A percentile compares a stretch with the other conserved stretches of the same genome.
phyloP scores from a whole-genome alignment of 441 rosid genomes.

The Capsella rubella region DNA sequence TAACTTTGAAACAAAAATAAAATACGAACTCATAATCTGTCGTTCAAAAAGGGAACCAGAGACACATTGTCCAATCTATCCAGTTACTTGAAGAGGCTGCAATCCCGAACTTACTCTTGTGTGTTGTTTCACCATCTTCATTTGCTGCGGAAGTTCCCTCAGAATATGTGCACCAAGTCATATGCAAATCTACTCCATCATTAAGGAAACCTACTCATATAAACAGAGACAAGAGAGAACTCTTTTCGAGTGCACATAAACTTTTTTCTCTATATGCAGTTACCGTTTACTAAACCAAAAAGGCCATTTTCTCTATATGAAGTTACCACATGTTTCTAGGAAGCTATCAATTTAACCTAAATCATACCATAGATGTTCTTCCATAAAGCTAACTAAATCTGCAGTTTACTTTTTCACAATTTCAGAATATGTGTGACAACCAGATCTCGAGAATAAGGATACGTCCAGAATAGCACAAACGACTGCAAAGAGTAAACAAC shows the following conservation, averaged over 20 bases:
- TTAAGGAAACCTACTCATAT: constrained; percentile 52
- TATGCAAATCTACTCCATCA: constrained; percentile 76
- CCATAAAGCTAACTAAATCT: constrained; percentile 20
- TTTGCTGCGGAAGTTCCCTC: constrained; percentile 35
- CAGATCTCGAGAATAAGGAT: constrained; percentile 61
- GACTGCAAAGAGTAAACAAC: constrained; percentile 65
- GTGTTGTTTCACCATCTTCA: constrained; percentile 33
- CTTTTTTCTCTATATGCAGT: neutral
- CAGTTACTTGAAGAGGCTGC: constrained; percentile 28
- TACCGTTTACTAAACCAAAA: neutral
- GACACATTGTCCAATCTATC: constrained; percentile 18
- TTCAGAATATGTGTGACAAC: constrained; percentile 17
- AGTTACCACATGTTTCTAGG: neutral
- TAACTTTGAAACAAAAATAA: constrained; percentile 5
- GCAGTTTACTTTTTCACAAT: neutral
- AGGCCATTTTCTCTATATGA: neutral
- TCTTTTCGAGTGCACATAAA: constrained; percentile 2
- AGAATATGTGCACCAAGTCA: constrained; percentile 93
- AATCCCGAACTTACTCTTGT: neutral
- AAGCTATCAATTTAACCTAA: neutral
- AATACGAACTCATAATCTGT: constrained; percentile 11
- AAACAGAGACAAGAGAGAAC: constrained; percentile 24
- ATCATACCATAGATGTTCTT: constrained; percentile 19
- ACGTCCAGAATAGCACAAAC: constrained; percentile 99
- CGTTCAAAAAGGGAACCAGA: constrained; percentile 15